Percentiles rank a stretch among this genome's conserved stretches.
phyloP scores from a whole-genome alignment of 2,329 filamentous ascomycete genomes.

The Rutstroemia sydowiana region DNA sequence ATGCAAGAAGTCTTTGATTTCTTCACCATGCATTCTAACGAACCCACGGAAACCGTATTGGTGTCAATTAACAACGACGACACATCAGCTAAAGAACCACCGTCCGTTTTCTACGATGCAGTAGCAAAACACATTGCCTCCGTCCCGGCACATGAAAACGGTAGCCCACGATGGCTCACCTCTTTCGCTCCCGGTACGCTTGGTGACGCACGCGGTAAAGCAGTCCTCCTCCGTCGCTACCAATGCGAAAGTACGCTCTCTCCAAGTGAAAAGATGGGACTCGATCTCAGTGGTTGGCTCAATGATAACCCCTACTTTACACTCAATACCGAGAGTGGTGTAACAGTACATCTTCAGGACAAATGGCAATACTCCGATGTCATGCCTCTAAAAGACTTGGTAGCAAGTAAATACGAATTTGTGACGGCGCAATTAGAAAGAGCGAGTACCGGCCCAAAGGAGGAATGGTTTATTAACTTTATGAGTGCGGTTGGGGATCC shows the following conservation, averaged over 20 bases:
- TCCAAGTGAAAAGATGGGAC: slow-evolving; percentile 28
- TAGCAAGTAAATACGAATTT: slow-evolving; percentile 34
- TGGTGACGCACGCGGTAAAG: slow-evolving; percentile 56
- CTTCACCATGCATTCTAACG: slow-evolving; percentile 50
- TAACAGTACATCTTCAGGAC: slow-evolving; percentile 38
- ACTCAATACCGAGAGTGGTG: slow-evolving; percentile 33
- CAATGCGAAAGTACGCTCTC: slow-evolving; percentile 37
- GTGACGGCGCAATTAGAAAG: slow-evolving; percentile 33
- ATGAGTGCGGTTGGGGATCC: slow-evolving; percentile 35
- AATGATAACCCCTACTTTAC: slow-evolving; percentile 57
- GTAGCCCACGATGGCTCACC: slow-evolving; percentile 59
- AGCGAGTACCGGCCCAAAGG: slow-evolving; percentile 22
- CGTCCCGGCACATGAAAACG: slow-evolving; percentile 29
- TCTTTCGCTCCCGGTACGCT: slow-evolving; percentile 52
- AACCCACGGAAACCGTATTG: slow-evolving; percentile 61
- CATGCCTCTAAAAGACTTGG: slow-evolving; percentile 33
- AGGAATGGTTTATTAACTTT: slow-evolving; percentile 38
- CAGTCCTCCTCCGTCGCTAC: slow-evolving; percentile 61
- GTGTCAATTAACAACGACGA: slow-evolving; percentile 63
- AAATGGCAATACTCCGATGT: slow-evolving; percentile 38
- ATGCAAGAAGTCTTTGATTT: slow-evolving; percentile 53
- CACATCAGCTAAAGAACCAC: slow-evolving; percentile 47
- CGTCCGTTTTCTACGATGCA: slow-evolving; percentile 39
- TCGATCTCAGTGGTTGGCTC: slow-evolving; percentile 45
- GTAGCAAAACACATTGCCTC: slow-evolving; percentile 47